phyloP scores from a whole-genome alignment of 106 monocot genomes.

The Platanthera guangdongensis region DNA sequence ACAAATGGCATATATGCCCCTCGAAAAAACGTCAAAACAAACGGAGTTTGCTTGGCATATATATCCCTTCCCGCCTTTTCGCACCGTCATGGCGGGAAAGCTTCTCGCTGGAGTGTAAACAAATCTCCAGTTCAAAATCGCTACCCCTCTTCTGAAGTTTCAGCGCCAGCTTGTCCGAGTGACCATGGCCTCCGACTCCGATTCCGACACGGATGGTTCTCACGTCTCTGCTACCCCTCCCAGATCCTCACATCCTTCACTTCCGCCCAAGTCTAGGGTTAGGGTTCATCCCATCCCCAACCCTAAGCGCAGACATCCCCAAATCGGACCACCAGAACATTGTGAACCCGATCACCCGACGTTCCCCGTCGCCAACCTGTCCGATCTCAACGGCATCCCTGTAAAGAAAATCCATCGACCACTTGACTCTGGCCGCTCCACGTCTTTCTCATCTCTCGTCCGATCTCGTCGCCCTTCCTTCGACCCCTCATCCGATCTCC shows the following conservation, averaged over 20 bases:
- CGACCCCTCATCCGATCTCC: conserved; percentile 26
- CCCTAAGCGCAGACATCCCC: conserved; percentile 22
- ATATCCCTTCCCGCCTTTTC: too few species aligned
- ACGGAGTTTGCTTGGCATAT: too few species aligned
- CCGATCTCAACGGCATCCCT: conserved; percentile 29
- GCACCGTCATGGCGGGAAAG: too few species aligned
- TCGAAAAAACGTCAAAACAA: too few species aligned
- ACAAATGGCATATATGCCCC: too few species aligned
- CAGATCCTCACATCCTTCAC: conserved; percentile 3
- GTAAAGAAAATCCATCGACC: conserved; percentile 15
- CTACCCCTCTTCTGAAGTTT: too few species aligned
- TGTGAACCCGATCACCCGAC: conserved; percentile 4
- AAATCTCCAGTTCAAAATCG: too few species aligned
- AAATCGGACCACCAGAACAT: conserved; percentile 15
- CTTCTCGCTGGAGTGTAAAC: too few species aligned
- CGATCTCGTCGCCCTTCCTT: conserved; percentile 44
- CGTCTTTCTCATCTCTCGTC: conserved; percentile 60
- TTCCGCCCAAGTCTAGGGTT: conserved; percentile 9
- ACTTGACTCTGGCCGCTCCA: conserved; percentile 12
- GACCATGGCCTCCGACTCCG: conserved; percentile 12
- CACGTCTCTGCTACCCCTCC: conserved; percentile 47
- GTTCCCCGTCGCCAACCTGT: conserved; percentile 25
- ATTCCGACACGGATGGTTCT: conserved; percentile 67
- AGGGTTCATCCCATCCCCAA: conserved; percentile 11
- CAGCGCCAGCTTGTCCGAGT: too few species aligned